Base-by-base conservation (phyloP, 345 rosid species). In the Carallia brachiata region DNA sequence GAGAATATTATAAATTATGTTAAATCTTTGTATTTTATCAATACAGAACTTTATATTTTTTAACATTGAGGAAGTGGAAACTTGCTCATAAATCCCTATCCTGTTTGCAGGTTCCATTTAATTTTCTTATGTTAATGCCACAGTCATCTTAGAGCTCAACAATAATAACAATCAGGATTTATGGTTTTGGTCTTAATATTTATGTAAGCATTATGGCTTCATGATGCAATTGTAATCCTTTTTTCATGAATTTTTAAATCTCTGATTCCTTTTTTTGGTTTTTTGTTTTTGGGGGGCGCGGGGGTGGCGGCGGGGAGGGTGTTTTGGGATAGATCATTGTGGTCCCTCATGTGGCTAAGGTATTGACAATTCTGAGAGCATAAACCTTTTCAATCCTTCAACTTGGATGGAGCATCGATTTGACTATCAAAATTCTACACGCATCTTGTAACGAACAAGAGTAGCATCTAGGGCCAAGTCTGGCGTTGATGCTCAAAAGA, bases 1-100 rank as follows among this genome's bases (percentile, higher is more conserved):
- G 23, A 23, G 23, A 23, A 23, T 23, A 23, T 23, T 23, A 23
- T 23, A 23, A 23, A 23, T 23, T 23, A 23, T 23, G 23, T 23
- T 23, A 23, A 23, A 23, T 23, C 23, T 23, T 23, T 23, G 23
- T 23, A 23, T 23, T 23, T 23, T 23, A 23, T 23, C 23, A 23
- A 23, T 23, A 23, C 23, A 23, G 23, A 23, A 23, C 23, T 23
- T 23, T 23, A 23, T 23, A 23, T 23, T 23, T 23, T 23, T 23
- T 23, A 23, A 23, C 23, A 23, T 23, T 23, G 23, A 63, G 7
- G 58, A 67, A 12, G 67, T 27, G 23, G 66, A 74, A 59, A 63
- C 74, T 50, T 68, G 34, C 59, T 30, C 9, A 55, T 59, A 70
- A 28, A 9, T 70, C 62, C 75, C 69, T 52, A 62, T 66, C 69